Conservation (phyloP, 345 rosid genomes). For the Aegle marmelos region DNA sequence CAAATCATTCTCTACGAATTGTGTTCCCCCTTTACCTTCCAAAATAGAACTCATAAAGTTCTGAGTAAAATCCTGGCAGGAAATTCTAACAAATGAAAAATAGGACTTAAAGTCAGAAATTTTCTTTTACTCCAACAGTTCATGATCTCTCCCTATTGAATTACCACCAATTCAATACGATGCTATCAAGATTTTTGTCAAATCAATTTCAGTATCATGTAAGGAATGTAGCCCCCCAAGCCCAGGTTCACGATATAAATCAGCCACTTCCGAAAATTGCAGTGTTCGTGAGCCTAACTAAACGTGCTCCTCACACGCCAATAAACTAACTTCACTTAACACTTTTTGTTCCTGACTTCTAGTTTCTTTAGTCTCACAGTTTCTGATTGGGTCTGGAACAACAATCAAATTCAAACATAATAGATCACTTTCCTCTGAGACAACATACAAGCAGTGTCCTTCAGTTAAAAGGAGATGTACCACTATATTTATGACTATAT, state of each 20-base stretch:
- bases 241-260: not conserved
- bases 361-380: not conserved
- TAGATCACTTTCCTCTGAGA: not conserved
- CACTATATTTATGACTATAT: not conserved
- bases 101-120: not conserved
- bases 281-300: not conserved
- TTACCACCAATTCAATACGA: not conserved
- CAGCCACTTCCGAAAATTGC: not conserved
- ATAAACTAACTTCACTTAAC: not conserved
- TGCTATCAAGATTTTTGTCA: not conserved
- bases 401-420: not conserved
- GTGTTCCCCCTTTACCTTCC: not conserved
- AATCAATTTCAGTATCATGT: not conserved
- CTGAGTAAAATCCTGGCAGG: not conserved
- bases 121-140: not conserved
- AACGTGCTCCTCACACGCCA: not conserved
- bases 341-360: not conserved
- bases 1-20: not conserved
- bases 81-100: not conserved
- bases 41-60: not conserved
- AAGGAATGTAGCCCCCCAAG: not conserved
- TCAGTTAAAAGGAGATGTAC: not conserved
- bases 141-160: not conserved
- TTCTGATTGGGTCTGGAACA: not conserved
- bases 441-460: conserved; percentile 1